Conservation (phyloP, 768 basidiomycete genomes). For the Pleurotus djamor region DNA sequence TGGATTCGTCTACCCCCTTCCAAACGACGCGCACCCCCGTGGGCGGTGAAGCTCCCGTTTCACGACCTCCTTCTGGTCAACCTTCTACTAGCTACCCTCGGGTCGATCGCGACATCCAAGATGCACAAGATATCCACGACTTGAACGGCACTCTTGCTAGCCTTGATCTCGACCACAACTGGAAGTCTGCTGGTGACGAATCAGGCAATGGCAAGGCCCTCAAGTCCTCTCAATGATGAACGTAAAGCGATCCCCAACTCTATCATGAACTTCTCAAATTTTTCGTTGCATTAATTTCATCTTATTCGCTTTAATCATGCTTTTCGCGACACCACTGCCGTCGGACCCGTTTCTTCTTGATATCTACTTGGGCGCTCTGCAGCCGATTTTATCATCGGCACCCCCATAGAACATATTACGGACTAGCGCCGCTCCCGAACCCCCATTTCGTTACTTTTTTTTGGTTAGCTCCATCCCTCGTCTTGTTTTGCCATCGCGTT, state of each 20-base stretch:
- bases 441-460: background rate
- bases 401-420: background rate
- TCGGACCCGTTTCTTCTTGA: too few species aligned
- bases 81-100: constrained; percentile 16
- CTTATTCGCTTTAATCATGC: background rate
- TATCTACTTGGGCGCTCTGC: too few species aligned
- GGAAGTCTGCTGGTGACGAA: constrained; percentile 2
- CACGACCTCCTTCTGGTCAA: constrained; percentile 54
- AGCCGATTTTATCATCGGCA: too few species aligned
- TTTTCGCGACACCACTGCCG: background rate
- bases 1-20: constrained; percentile 38
- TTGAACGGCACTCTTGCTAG: constrained; percentile 77
- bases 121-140: constrained; percentile 60
- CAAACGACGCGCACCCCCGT: constrained; percentile 37
- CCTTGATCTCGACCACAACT: constrained; percentile 54
- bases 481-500: constrained; percentile 6
- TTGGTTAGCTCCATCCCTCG: background rate
- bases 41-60: constrained; percentile 46
- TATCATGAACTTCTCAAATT: background rate
- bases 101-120: constrained; percentile 23
- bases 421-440: background rate
- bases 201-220: background rate
- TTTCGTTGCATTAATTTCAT: background rate
- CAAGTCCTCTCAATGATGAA: background rate
- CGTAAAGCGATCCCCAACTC: background rate